Evolutionary conservation across 1,284 basidiomycete genomes (phyloP).

Genomic region (Ustilago lituana): DNA sequence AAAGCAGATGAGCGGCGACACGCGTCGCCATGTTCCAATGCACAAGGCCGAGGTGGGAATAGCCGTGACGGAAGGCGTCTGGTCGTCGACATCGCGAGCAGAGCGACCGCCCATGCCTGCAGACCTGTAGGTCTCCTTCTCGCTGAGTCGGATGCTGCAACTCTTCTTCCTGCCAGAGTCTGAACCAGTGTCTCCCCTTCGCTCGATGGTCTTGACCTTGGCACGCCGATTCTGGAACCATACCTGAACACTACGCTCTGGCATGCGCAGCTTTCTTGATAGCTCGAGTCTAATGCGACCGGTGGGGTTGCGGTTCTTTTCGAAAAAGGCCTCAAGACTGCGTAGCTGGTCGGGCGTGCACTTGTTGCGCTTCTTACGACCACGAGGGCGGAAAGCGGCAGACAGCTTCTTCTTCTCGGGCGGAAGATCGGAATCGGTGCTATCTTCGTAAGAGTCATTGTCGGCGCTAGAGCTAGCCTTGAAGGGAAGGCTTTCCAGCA

Average conservation of each 20-base stretch:
- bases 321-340: constrained; percentile 55
- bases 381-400: constrained; percentile 42
- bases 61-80: constrained; percentile 34
- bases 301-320: constrained; percentile 56
- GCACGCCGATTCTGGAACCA: constrained; percentile 59
- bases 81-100: constrained; percentile 11
- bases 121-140: constrained; percentile 14
- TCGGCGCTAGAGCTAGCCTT: constrained; percentile 15
- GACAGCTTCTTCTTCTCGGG: constrained; percentile 44
- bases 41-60: constrained; percentile 50
- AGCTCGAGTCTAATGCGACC: constrained; percentile 53
- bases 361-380: constrained; percentile 58
- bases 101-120: not conserved
- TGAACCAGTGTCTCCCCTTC: constrained; percentile 22
- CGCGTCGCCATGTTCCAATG: constrained; percentile 58
- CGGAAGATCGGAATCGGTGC: constrained; percentile 43
- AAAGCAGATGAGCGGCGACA: constrained; percentile 58
- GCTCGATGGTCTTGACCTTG: constrained; percentile 52
- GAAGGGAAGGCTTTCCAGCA: constrained; percentile 37
- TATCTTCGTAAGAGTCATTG: constrained; percentile 47
- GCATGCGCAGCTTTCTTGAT: constrained; percentile 46
- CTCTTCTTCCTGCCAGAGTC: constrained; percentile 26
- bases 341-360: constrained; percentile 52
- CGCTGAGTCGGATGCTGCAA: constrained; percentile 23
- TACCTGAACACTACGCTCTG: constrained; percentile 58